A percentile compares a stretch with the other conserved stretches of the same genome.
Conservation (phyloP, 768 basidiomycete species). For the Neoboletus brunneissimus region DNA sequence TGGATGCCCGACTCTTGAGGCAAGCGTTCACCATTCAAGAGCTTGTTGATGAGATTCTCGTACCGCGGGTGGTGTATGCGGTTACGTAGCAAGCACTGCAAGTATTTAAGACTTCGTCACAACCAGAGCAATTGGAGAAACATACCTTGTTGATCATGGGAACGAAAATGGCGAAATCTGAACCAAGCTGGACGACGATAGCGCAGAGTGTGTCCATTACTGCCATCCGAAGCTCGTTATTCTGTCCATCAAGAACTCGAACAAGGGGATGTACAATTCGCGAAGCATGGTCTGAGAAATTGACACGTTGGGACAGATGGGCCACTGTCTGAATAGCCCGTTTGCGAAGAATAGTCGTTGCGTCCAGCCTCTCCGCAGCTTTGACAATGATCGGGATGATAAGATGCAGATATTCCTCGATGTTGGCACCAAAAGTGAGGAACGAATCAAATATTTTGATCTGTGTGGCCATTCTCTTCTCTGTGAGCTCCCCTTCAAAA, state of each 20-base stretch:
- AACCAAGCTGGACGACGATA: constrained; percentile 87
- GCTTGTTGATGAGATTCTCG: constrained; percentile 82
- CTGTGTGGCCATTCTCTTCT: constrained; percentile 74
- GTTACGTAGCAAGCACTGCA: constrained; percentile 70
- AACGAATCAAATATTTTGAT: constrained; percentile 94
- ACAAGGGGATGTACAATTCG: constrained; percentile 95
- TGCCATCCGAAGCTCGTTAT: constrained; percentile 76
- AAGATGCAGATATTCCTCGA: constrained; percentile 97
- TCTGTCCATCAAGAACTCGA: constrained; percentile 71
- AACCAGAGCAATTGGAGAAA: background rate
- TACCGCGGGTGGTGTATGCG: constrained; percentile 80
- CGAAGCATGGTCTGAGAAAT: constrained; percentile 97
- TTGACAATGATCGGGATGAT: constrained; percentile 93
- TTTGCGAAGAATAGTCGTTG: constrained; percentile 71
- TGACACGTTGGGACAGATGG: constrained; percentile 85
- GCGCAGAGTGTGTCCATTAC: constrained; percentile 95
- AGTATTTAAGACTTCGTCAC: background rate
- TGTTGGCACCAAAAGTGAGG: constrained; percentile 91
- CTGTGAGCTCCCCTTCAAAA: constrained; percentile 84
- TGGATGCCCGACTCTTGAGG: constrained; percentile 79
- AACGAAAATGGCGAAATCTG: constrained; percentile 97
- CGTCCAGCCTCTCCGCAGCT: constrained; percentile 82
- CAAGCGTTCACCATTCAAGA: constrained; percentile 88
- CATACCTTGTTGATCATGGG: constrained; percentile 92
- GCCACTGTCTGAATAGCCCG: constrained; percentile 90